Conservation (phyloP, 2,329 filamentous ascomycete species). For the Akanthomyces muscarius region DNA sequence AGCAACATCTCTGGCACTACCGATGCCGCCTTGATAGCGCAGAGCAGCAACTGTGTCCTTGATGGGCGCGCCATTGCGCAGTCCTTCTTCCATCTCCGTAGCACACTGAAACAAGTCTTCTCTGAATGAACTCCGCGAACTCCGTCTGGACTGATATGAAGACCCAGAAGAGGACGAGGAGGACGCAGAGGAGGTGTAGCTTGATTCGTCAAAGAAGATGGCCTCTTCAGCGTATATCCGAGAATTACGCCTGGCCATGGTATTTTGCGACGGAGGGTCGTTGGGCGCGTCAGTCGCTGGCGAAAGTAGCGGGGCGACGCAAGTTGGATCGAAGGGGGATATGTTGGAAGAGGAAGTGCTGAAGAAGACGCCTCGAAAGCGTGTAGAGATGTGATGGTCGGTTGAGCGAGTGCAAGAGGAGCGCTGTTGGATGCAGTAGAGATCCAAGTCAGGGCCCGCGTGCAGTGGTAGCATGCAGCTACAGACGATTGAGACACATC, state of each 20-base stretch:
- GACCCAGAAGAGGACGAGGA: conserved; percentile 18
- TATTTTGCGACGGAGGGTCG: conserved; percentile 3
- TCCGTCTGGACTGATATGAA: conserved; percentile 28
- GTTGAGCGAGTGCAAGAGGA: not conserved
- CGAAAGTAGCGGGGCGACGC: not conserved
- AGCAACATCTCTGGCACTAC: not conserved
- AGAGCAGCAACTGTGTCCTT: not conserved
- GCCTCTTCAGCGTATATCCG: conserved; percentile 23
- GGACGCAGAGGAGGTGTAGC: conserved; percentile 6
- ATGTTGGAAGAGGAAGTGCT: not conserved
- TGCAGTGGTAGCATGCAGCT: conserved; percentile 18
- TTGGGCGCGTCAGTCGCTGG: not conserved
- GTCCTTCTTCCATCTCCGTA: conserved; percentile 26
- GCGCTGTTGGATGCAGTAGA: conserved; percentile 4
- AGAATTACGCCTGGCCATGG: conserved; percentile 26
- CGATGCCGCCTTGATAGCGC: conserved; percentile 1
- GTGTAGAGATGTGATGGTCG: not conserved
- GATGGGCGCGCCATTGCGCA: conserved; percentile 1
- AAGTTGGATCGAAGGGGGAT: not conserved
- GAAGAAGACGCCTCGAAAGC: not conserved
- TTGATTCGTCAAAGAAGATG: conserved; percentile 17
- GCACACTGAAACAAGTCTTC: conserved; percentile 25
- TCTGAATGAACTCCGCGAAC: conserved; percentile 28
- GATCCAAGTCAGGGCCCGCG: conserved; percentile 15
- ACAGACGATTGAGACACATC: conserved; percentile 21